A percentile compares a stretch with the other conserved stretches of the same genome.
Conservation (phyloP, 305 asterid species). For the Fraxinus greggii region DNA sequence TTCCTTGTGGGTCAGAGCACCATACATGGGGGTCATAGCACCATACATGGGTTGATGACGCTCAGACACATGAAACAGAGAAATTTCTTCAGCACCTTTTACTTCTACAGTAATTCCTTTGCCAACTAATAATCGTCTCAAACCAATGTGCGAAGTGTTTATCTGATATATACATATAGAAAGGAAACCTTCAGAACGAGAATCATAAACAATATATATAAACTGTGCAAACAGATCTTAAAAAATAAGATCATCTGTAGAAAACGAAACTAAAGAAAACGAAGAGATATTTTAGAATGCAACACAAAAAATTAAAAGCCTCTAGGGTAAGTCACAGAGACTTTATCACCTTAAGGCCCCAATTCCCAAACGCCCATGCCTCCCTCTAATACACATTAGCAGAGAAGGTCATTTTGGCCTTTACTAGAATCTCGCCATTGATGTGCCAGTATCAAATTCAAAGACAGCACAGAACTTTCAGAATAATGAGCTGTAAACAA, state of each 20-base stretch:
- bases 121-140: slow-evolving; percentile 60
- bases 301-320: background rate
- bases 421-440: background rate
- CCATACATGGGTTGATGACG: slow-evolving; percentile 29
- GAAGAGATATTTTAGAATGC: background rate
- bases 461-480: background rate
- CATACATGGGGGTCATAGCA: slow-evolving; percentile 27
- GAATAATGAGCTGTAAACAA: background rate
- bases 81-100: slow-evolving; percentile 63
- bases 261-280: background rate
- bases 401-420: background rate
- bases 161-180: slow-evolving; percentile 38
- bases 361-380: background rate
- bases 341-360: background rate
- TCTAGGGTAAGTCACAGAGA: background rate
- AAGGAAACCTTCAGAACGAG: slow-evolving; percentile 17
- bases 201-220: background rate
- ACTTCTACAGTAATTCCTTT: slow-evolving; percentile 76
- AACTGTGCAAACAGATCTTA: background rate
- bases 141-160: slow-evolving; percentile 49
- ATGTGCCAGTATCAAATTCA: background rate
- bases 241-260: background rate
- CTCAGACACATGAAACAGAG: slow-evolving; percentile 40
- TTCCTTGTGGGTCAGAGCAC: slow-evolving; percentile 24
- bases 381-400: background rate